Base-by-base conservation (phyloP, 1,284 basidiomycete species). In the Chalciporus sp. region DNA sequence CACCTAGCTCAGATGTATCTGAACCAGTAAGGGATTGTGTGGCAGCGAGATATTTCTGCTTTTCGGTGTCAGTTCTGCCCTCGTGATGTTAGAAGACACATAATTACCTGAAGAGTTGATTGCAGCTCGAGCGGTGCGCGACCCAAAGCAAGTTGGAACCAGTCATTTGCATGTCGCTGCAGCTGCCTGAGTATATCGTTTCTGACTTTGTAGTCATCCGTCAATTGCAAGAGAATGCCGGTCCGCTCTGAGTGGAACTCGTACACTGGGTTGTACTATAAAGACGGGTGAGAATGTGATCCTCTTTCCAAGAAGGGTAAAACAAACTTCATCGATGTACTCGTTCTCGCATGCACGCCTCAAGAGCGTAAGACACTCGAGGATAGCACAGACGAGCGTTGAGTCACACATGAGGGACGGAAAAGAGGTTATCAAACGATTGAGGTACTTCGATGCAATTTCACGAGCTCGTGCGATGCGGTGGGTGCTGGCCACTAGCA, bases 331-430 rank as follows among this genome's bases (percentile, higher is more conserved):
- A 72, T 98, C 94, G 10, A 84, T 78, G 66, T 86, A 94, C 74
- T 98, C 94, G 57, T 93, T 90, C 72, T 98, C 94, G 68, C 94
- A 95, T 1, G 91, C 86, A 49, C 86, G 83, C 52, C 95, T 85
- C 59, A 99, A 76, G 12, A 98, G 78, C 0, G 96, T 98, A 55
- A 99, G 78, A 42, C 94, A 88, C 69, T 99, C 97, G 42, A 99
- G 79, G 55, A 98, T 89, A 27, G 91, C 85, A 61, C 89, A 92
- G 7, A 99, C 92, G 33, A 98, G 81, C 12, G 88, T 82, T 11
- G 88, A 83, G 67, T 96, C 90, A 72, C 95, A 98, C 81, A 98
- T 89, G 56, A 99, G 76, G 8, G 94, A 94, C 0, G 97, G 95
- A 73, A 98, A 97, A 1, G 91, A 92, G n/a, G 86, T 88, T 60